Conservation (phyloP, 768 basidiomycete genomes). For the Hericium erinaceus region DNA sequence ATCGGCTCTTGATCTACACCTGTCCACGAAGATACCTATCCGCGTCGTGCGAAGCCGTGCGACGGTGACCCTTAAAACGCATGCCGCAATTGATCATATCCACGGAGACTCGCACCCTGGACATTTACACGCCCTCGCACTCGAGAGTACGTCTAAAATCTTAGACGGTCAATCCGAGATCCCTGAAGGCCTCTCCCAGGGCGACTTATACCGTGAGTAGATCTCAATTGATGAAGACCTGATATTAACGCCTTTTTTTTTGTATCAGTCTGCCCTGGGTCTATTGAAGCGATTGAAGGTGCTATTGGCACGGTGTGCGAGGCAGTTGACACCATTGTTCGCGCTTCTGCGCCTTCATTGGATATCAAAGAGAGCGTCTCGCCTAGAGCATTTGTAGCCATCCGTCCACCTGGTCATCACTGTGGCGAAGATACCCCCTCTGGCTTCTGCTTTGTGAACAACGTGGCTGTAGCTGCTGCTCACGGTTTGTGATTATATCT, state of each 20-base stretch:
- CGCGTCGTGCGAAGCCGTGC: conserved; percentile 45
- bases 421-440: conserved; percentile 85
- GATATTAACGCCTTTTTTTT: not conserved
- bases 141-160: conserved; percentile 55
- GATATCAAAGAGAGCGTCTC: not conserved
- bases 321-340: conserved; percentile 66
- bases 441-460: conserved; percentile 95
- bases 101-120: conserved; percentile 69
- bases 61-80: conserved; percentile 42
- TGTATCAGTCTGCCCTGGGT: conserved; percentile 65
- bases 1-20: not conserved
- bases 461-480: conserved; percentile 82
- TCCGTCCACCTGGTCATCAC: conserved; percentile 91
- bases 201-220: conserved; percentile 73
- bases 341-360: not conserved
- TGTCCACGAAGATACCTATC: conserved; percentile 22
- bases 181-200: conserved; percentile 58
- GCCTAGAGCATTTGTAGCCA: conserved; percentile 62
- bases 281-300: conserved; percentile 70
- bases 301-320: conserved; percentile 81
- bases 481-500: conserved; percentile 49
- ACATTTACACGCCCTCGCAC: conserved; percentile 49
- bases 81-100: conserved; percentile 62
- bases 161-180: conserved; percentile 61
- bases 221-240: not conserved